Evolutionary conservation across 2,329 filamentous ascomycete genomes (phyloP), one percentile per base, ranked within the genome.

Genomic region (Boeremia lycopersici): DNA sequence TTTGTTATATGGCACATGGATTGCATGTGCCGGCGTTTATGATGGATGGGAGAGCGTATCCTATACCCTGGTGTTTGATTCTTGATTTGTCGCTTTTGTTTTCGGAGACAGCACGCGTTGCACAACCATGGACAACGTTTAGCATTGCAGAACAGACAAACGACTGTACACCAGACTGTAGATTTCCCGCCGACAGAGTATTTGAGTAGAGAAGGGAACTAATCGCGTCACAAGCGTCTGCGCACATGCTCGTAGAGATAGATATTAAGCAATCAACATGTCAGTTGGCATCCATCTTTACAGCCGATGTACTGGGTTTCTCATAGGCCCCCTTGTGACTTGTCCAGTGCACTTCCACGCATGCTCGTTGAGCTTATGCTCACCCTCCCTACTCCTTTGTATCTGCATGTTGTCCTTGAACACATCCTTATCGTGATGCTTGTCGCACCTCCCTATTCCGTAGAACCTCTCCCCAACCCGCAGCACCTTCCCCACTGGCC

Each of bases 41-140:
- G 45, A 41, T 33, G 57, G 57, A 53, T 59, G 49, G 62, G 58
- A 62, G 53, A 59, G 44, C 59, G 60, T 60, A 67, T 68, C 59
- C 62, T 67, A 68, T 68, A 68, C 64, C 65, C 65, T 59, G 46
- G 52, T 46, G 46, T 47, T 47, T 40, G 34, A 13, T 31, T 43
- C 35, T 42, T 53, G 42, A 15, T 30, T 49, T 34, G 15, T 17
- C 12, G n/a, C 15, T 31, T 34, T 46, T 47, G 35, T 29, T 55
- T 50, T 50, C 46, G 19, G 15, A 41, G 35, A 26, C 31, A 34
- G 41, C 46, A 44, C 35, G 41, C 17, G 11, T 36, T 42, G 41
- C 42, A 49, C 41, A 38, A 42, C 26, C 33, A 38, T 19, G 15
- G 29, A 38, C 40, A 13, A 12, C 35, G n/a, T 26, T 33, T 10